Evolutionary conservation across 2,329 filamentous ascomycete species (phyloP), one percentile per base, ranked within the genome.

Genomic region (Colletotrichum tabaci): DNA sequence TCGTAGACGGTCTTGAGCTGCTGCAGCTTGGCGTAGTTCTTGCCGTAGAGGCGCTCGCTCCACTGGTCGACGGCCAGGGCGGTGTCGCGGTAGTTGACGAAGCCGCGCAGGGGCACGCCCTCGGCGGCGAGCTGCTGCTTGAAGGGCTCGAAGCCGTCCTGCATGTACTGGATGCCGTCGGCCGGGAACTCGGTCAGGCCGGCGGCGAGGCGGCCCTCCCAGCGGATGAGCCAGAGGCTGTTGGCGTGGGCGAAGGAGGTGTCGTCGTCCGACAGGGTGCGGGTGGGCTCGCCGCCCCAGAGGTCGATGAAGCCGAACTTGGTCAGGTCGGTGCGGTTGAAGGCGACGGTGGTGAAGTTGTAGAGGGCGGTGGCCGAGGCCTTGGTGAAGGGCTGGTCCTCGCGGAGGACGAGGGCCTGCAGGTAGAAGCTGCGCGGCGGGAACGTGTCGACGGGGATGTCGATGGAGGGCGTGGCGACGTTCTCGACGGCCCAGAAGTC

Each of bases 151-250:
- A 65, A 13, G n/a, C 90, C 78, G 74, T 87, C 82, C 46, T 85
- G 83, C 38, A 82, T 82, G 75, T 87, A 87, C 3, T 79, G 80
- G 2, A 84, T 81, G 57, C 84, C 83, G 76, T 86, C 84, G 63
- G 85, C 78, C 21, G 86, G 84, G 75, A 87, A 87, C 72, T 83
- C 81, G 73, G 87, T 81, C 73, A 86, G 85, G 71, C 84, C 87
- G 52, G 58, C 38, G 21, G 72, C 62, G 47, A 62, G 58, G n/a
- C 58, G 61, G 55, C 72, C 72, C 30, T 74, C 72, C 64, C 66
- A 67, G 55, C 72, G 72, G 71, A 82, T 80, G 13, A 87, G 80
- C 16, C 82, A 81, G 12, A 75, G 75, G 52, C 86, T 78, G 72
- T 87, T 77, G 0, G 84, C 85, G 9, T 83, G 79, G 6, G 83